These are phyloP conservation scores for Effrenium voratum DNA, from an alignment of 73 alveolate genomes.

Conservation along the genomic window DNA sequence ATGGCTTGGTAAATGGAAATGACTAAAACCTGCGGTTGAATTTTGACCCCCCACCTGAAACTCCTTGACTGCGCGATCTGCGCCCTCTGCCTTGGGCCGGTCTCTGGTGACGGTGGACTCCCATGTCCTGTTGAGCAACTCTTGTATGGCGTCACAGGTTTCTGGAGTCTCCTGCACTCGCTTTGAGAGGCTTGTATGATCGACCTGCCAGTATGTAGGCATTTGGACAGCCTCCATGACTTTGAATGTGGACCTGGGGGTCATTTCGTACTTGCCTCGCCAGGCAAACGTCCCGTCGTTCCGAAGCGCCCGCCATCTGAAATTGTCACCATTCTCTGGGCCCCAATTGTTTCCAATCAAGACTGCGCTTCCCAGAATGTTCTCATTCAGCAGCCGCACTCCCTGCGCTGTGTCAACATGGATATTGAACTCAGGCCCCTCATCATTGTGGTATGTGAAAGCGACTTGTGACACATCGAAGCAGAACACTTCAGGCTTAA, in stretches of 20 bases:
- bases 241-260: background rate
- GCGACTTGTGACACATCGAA: background rate
- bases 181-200: background rate
- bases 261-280: constrained; percentile 12
- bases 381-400: background rate
- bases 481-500: background rate
- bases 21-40: no score
- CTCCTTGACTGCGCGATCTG: background rate
- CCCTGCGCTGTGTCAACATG: background rate
- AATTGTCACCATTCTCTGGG: background rate
- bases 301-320: constrained; percentile 2
- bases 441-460: background rate
- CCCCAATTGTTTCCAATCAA: background rate
- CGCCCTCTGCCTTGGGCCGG: background rate
- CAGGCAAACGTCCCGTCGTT: background rate
- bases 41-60: no score
- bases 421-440: background rate
- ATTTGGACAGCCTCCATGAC: background rate
- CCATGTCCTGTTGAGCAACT: background rate
- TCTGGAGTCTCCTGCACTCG: constrained; percentile 16
- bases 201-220: background rate
- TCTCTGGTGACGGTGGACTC: background rate
- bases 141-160: background rate
- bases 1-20: no score
- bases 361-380: background rate